Percentiles rank a stretch among this genome's conserved stretches.
Conservation (phyloP, 139 green algal species). For the Klebsormidium nitens region DNA sequence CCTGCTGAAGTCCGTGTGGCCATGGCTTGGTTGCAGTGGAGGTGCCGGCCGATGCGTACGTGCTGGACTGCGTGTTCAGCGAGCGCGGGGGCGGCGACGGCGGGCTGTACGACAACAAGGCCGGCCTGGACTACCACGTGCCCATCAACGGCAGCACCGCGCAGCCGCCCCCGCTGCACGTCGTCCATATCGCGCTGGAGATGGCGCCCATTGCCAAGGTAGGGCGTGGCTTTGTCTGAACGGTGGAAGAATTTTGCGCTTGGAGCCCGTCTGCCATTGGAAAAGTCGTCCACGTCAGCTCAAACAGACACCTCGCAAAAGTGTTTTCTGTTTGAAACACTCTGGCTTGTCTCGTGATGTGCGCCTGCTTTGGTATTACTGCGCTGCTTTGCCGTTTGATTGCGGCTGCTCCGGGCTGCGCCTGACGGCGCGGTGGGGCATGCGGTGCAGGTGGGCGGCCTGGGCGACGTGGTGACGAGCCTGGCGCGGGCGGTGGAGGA, state of each 20-base stretch:
- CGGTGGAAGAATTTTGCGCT: too few species aligned
- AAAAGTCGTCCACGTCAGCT: background rate
- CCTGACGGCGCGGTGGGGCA: too few species aligned
- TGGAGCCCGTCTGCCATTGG: slow-evolving; percentile 10
- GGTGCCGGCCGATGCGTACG: slow-evolving; percentile 73
- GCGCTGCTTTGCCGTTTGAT: too few species aligned
- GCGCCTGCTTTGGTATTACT: too few species aligned
- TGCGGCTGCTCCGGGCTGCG: too few species aligned
- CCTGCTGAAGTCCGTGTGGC: too few species aligned
- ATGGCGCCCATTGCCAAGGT: slow-evolving; percentile 98
- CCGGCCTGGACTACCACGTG: slow-evolving; percentile 91
- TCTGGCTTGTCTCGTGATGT: too few species aligned
- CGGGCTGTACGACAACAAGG: slow-evolving; percentile 87
- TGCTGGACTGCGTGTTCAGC: slow-evolving; percentile 84
- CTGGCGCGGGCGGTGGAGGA: slow-evolving; percentile 83
- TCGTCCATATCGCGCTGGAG: slow-evolving; percentile 92
- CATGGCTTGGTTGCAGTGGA: slow-evolving; percentile 20
- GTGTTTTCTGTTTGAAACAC: background rate
- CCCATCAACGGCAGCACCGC: slow-evolving; percentile 53
- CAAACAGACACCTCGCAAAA: background rate
- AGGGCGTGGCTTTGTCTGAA: background rate
- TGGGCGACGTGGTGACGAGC: slow-evolving; percentile 91
- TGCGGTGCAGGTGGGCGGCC: slow-evolving; percentile 65
- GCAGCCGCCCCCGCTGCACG: slow-evolving; percentile 54
- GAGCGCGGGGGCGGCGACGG: slow-evolving; percentile 52